A percentile compares a stretch with the other conserved stretches of the same genome.
phyloP scores from a whole-genome alignment of 202 grass and related monocot genomes.

The Miscanthus sacchariflorus region DNA sequence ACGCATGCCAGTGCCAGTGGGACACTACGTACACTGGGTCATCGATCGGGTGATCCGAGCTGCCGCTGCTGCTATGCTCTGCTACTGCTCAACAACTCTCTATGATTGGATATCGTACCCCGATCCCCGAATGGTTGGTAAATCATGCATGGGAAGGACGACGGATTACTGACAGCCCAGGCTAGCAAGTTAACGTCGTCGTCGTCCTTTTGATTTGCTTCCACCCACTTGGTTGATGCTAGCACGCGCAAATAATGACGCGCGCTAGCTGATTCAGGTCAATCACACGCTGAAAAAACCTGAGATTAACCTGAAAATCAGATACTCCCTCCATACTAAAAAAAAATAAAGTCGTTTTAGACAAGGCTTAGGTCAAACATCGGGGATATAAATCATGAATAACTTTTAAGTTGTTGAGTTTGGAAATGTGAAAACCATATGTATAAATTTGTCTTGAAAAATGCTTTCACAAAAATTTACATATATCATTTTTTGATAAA shows the following conservation, averaged over 20 bases:
- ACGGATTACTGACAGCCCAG: neutral
- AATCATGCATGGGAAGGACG: neutral
- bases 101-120: neutral
- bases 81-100: neutral
- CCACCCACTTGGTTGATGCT: too few relatives aligned
- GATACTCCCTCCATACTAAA: too few relatives aligned
- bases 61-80: neutral
- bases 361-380: too few relatives aligned
- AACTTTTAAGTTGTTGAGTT: too few relatives aligned
- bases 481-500: too few relatives aligned
- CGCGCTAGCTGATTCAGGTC: neutral
- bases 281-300: neutral
- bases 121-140: neutral
- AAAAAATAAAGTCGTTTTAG: too few relatives aligned
- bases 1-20: conserved; percentile 25
- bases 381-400: too few relatives aligned
- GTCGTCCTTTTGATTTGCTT: neutral
- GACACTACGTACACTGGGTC: neutral
- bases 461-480: too few relatives aligned
- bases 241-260: too few relatives aligned
- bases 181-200: neutral
- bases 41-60: neutral
- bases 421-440: too few relatives aligned
- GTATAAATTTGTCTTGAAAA: too few relatives aligned
- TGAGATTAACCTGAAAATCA: neutral